Evolutionary conservation across 1,284 basidiomycete species (phyloP), one percentile per base, ranked within the genome.

Genomic region (Tylopilus sp.): DNA sequence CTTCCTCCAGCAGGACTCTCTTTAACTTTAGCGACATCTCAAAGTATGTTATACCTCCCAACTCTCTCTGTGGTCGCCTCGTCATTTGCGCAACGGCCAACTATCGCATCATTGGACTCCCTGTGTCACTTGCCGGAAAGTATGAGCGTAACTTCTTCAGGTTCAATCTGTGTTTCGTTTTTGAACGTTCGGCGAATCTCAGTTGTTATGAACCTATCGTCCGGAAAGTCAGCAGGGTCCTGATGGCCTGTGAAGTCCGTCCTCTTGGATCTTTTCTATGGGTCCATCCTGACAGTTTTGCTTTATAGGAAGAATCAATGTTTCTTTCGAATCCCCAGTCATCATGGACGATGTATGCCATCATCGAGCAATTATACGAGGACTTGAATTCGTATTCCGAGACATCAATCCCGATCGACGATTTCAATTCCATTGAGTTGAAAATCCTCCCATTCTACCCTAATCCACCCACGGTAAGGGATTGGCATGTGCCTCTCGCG

Each of bases 311-410:
- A 75, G 91, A 96, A 63, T 92, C 90, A 0, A 80, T 77, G 3
- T 94, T 97, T 64, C 75, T 99, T 20, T 95, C 94, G 2, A 82
- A 81, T 7, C 76, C 85, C 1, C 72, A 79, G 43, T 87, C 84
- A 6, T 81, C 85, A 1, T 77, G 80, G 39, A 79, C 85, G 0
- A 82, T 99, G 46, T 82, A 89, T 58, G 83, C 86, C 7, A 88
- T 99, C 50, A 81, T 99, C 29, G 95, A 99, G 69, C 94, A 98
- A 66, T 77, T 99, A 1, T 98, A 94, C 59, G 94, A 97, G 64
- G 96, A 99, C 61, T 73, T 99, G 55, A 98, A 97, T 71, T 94
- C 91, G 5, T 99, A 96, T 71, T 92, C 91, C 0, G 94, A 96
- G 70, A 94, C 94, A 1, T 91, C 89, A 2, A 94, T 97, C 48